Evolutionary conservation across 345 rosid genomes (phyloP).

Genomic region (Heritiera fomes): DNA sequence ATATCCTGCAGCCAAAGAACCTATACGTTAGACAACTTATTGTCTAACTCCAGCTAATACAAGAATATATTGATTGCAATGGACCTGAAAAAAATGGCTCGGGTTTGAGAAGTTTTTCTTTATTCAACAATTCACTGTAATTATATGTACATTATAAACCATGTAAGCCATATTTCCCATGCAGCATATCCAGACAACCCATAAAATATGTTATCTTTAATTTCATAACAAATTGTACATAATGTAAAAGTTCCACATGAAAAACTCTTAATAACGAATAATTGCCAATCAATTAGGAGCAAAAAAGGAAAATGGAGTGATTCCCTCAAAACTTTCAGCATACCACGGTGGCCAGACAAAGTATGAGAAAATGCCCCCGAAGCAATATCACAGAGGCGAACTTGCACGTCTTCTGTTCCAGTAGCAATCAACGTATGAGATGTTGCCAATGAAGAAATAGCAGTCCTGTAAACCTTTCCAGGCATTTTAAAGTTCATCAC

Average conservation of each 20-base stretch:
- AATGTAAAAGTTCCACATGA: neutral
- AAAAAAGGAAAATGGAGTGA: slow-evolving; percentile 3
- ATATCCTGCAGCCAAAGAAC: slow-evolving; percentile 22
- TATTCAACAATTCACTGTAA: neutral
- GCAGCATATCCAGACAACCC: neutral
- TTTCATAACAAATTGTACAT: neutral
- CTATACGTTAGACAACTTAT: slow-evolving; percentile 14
- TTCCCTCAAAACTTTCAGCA: slow-evolving; percentile 25
- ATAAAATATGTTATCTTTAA: neutral
- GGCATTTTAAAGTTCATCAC: slow-evolving; percentile 91
- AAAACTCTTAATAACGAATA: neutral
- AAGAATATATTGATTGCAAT: neutral
- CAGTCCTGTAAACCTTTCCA: slow-evolving; percentile 86
- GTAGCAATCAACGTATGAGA: slow-evolving; percentile 91
- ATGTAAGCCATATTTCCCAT: neutral
- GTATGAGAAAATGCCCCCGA: slow-evolving; percentile 93
- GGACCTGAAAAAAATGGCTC: neutral
- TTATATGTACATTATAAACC: neutral
- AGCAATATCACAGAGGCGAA: slow-evolving; percentile 90
- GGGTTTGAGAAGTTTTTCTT: neutral
- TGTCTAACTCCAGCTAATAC: slow-evolving; percentile 9
- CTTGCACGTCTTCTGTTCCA: slow-evolving; percentile 95
- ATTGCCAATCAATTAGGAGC: neutral
- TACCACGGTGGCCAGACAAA: slow-evolving; percentile 96
- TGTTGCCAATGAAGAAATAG: slow-evolving; percentile 87